phyloP scores from a whole-genome alignment of 2,329 filamentous ascomycete species.

The Fusarium poae region DNA sequence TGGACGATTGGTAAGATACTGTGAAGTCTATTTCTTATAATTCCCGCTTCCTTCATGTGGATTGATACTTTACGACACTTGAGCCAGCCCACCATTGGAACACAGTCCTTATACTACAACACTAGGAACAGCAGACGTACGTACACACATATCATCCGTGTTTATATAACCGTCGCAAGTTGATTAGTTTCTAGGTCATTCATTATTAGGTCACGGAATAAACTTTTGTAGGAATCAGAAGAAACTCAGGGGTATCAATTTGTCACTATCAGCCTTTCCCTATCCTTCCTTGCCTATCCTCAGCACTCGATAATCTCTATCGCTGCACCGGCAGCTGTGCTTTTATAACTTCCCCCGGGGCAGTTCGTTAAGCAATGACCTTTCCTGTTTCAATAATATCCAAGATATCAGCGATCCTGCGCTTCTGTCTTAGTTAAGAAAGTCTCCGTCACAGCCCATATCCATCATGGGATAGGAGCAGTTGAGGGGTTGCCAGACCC shows the following conservation, averaged over 20 bases:
- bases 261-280: not conserved
- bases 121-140: no score
- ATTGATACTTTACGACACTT: not conserved
- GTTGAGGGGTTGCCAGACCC: not conserved
- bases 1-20: not conserved
- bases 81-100: not conserved
- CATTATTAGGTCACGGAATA: no score
- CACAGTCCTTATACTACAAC: not conserved
- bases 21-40: not conserved
- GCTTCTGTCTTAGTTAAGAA: constrained; percentile 1
- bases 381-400: not conserved
- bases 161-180: not conserved
- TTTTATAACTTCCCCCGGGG: not conserved
- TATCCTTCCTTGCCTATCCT: not conserved
- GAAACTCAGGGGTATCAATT: not conserved
- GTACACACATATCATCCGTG: no score
- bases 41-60: not conserved
- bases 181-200: not conserved
- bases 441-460: constrained; percentile 7
- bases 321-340: not conserved
- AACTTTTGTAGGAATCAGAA: not conserved
- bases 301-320: not conserved
- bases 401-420: not conserved
- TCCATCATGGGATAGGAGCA: constrained; percentile 9
- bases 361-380: not conserved